A percentile compares a stretch with the other conserved stretches of the same genome.
phyloP scores from a whole-genome alignment of 2,329 filamentous ascomycete genomes.

The Aspergillus sp. region DNA sequence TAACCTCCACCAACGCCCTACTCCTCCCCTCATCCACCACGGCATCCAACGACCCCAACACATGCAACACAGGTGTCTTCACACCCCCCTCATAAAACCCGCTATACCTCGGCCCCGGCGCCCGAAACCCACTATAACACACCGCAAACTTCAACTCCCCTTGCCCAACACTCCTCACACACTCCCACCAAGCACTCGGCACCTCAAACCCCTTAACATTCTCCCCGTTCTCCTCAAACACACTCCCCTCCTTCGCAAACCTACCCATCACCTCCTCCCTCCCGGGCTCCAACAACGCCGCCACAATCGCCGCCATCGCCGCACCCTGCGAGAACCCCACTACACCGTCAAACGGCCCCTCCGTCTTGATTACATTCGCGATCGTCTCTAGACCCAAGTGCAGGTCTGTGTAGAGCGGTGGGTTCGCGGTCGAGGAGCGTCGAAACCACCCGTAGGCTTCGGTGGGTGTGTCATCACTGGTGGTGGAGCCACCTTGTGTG shows the following conservation, averaged over 20 bases:
- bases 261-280: conserved; percentile 51
- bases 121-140: conserved; percentile 75
- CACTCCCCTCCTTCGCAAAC: conserved; percentile 27
- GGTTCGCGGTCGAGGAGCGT: conserved; percentile 61
- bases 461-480: conserved; percentile 49
- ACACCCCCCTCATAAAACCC: conserved; percentile 77
- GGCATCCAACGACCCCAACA: conserved; percentile 79
- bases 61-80: conserved; percentile 75
- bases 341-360: conserved; percentile 73
- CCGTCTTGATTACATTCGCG: conserved; percentile 61
- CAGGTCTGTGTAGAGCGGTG: conserved; percentile 66
- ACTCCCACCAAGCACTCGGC: conserved; percentile 50
- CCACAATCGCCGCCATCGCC: conserved; percentile 70
- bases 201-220: conserved; percentile 46
- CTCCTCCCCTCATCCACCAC: conserved; percentile 80
- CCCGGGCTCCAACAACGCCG: conserved; percentile 66
- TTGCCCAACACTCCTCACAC: conserved; percentile 41
- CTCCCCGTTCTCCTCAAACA: conserved; percentile 17
- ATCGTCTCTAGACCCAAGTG: conserved; percentile 67
- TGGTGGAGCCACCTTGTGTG: conserved; percentile 26
- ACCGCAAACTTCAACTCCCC: conserved; percentile 69
- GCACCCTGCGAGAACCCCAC: conserved; percentile 83
- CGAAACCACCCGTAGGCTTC: conserved; percentile 86
- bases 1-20: conserved; percentile 66
- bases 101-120: conserved; percentile 61